These are phyloP conservation scores for Starmerella asiatica DNA, from an alignment of 805 yeast genomes.

Conservation along the genomic window DNA sequence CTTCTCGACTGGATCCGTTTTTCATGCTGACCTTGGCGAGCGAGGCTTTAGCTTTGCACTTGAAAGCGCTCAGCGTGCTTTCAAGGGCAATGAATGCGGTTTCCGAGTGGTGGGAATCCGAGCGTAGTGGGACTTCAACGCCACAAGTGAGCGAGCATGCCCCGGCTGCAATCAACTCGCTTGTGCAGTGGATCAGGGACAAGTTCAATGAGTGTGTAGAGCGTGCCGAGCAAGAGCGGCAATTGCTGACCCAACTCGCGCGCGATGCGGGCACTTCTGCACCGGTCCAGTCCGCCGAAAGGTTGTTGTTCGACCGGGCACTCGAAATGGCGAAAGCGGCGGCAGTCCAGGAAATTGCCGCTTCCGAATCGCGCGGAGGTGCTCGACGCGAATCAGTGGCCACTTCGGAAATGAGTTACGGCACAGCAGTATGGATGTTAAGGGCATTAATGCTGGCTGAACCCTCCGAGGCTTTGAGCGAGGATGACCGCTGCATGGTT, in stretches of 20 bases:
- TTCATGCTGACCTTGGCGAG: constrained; percentile 34
- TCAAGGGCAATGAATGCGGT: constrained; percentile 81
- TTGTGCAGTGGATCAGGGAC: constrained; percentile 86
- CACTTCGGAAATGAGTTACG: constrained; percentile 69
- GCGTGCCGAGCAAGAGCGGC: constrained; percentile 65
- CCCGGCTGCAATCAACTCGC: constrained; percentile 25
- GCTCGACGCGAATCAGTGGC: constrained; percentile 3
- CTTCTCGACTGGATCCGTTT: constrained; percentile 11
- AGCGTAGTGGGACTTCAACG: neutral
- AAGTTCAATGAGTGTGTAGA: constrained; percentile 79
- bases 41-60: constrained; percentile 76
- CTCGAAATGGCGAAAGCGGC: constrained; percentile 85
- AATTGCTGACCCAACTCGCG: constrained; percentile 28
- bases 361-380: constrained; percentile 40
- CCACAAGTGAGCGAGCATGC: constrained; percentile 5
- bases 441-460: constrained; percentile 60
- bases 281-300: constrained; percentile 46
- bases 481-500: constrained; percentile 60
- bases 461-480: constrained; percentile 38
- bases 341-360: constrained; percentile 67
- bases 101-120: constrained; percentile 73
- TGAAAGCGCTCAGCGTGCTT: constrained; percentile 66
- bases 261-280: constrained; percentile 15
- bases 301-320: constrained; percentile 81
- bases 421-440: constrained; percentile 91